Base-by-base conservation (phyloP, 2,329 filamentous ascomycete genomes). In the Fusarium nurragi region DNA sequence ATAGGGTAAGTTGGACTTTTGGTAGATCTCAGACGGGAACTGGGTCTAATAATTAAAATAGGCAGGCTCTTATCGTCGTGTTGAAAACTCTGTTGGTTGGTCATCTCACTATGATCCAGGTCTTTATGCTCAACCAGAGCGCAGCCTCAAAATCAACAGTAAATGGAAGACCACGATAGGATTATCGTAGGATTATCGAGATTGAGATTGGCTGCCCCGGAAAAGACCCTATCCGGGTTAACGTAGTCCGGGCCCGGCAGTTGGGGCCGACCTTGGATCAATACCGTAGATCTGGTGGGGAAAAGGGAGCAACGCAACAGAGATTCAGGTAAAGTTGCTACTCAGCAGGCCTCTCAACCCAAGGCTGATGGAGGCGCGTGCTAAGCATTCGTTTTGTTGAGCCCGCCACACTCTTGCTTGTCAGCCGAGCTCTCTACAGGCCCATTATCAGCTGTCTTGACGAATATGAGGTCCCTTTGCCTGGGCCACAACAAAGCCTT, bases 361-460 rank as follows among this genome's bases (percentile, higher is more conserved):
- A 34, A 34, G 47, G 44, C 28, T 57, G 32, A 51, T n/a, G n/a
- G n/a, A n/a, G n/a, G n/a, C n/a, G n/a, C n/a, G n/a, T n/a, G n/a
- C n/a, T n/a, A n/a, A n/a, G n/a, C n/a, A 26, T 56, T 49, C 2
- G 47, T 52, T 39, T 23, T 28, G 43, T 46, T 41, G 36, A 44
- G 52, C 43, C 56, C 57, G 65, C 68, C 65, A 68, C 68, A 68
- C 52, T 69, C 46, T 69, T 30, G 43, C 46, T 69, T 30, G 43
- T 54, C 21, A 54, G 43, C 39, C 37, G 25, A 38, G 34, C 19
- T 47, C 46, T 32, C 22, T 47, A 50, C n/a, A 60, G 39, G 41
- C 14, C 28, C 11, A 40, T n/a, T 41, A 21, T 16, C 12, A 49
- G 30, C 39, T 30, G 53, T 50, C 52, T 43, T 41, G 43, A 34